Conservation (phyloP, 306 rosid species). For the Luffa aegyptiaca region DNA sequence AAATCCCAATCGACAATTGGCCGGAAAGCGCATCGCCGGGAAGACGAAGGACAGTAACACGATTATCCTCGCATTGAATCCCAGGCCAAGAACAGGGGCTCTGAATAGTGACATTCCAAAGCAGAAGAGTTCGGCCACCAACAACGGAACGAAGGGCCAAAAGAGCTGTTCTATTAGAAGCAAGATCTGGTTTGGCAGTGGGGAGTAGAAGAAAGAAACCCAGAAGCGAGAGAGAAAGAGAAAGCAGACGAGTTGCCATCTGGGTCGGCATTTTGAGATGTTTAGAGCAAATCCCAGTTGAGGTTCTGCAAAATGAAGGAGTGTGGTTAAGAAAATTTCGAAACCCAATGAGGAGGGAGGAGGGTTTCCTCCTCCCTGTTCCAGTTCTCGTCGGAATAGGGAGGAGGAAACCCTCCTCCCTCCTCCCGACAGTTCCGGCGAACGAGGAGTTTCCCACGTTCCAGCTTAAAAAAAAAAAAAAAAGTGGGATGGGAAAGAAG, state of each 20-base stretch:
- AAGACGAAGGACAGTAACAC: slow-evolving; percentile 31
- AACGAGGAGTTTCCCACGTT: too few species aligned
- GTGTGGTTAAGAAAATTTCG: background rate
- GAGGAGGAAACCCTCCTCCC: too few species aligned
- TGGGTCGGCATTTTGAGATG: slow-evolving; percentile 14
- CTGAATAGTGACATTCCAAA: slow-evolving; percentile 23
- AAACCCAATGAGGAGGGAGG: background rate
- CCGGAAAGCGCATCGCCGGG: slow-evolving; percentile 38
- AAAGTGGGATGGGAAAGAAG: too few species aligned
- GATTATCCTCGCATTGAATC: slow-evolving; percentile 23
- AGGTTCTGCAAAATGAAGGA: background rate
- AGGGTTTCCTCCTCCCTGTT: too few species aligned
- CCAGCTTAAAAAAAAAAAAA: too few species aligned
- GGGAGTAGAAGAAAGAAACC: slow-evolving; percentile 10
- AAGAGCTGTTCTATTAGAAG: slow-evolving; percentile 31
- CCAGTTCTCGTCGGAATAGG: too few species aligned
- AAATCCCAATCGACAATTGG: slow-evolving; percentile 20
- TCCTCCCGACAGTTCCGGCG: too few species aligned
- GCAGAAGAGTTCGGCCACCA: slow-evolving; percentile 34
- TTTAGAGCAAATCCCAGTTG: slow-evolving; percentile 13
- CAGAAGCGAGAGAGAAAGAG: background rate
- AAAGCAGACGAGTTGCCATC: background rate
- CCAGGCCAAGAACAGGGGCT: slow-evolving; percentile 37
- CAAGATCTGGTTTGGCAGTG: slow-evolving; percentile 30
- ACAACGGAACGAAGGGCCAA: slow-evolving; percentile 33